A percentile compares a stretch with the other conserved stretches of the same genome.
These are phyloP conservation scores for Alternaria sp. DNA, from an alignment of 2,329 filamentous ascomycete genomes.

Conservation along the genomic window DNA sequence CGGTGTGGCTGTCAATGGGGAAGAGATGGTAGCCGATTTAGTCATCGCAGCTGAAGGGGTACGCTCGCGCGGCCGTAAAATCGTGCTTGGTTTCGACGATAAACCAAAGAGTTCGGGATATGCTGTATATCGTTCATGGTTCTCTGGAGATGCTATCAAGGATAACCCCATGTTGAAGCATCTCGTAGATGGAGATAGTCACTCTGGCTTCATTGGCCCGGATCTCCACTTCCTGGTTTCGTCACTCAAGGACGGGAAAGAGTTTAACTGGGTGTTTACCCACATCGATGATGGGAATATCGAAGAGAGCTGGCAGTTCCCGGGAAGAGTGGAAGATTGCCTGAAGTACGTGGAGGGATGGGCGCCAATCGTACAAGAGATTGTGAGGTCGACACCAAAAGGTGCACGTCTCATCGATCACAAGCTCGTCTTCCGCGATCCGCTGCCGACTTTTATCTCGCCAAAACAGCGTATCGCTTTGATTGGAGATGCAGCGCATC, in stretches of 20 bases:
- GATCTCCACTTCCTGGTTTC: slow-evolving; percentile 51
- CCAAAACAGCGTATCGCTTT: slow-evolving; percentile 59
- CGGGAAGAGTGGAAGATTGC: slow-evolving; percentile 44
- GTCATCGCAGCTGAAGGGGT: slow-evolving; percentile 64
- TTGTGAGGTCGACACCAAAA: slow-evolving; percentile 47
- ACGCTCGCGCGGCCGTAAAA: slow-evolving; percentile 60
- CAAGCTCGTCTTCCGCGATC: slow-evolving; percentile 64
- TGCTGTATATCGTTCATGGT: slow-evolving; percentile 62
- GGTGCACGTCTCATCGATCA: slow-evolving; percentile 57
- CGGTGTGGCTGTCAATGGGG: slow-evolving; percentile 61
- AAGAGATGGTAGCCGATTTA: slow-evolving; percentile 57
- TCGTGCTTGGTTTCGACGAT: slow-evolving; percentile 63
- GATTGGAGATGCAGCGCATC: slow-evolving; percentile 64
- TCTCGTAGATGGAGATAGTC: slow-evolving; percentile 47
- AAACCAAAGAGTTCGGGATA: slow-evolving; percentile 63
- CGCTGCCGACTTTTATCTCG: slow-evolving; percentile 62
- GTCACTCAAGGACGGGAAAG: slow-evolving; percentile 46
- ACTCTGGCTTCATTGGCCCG: slow-evolving; percentile 46
- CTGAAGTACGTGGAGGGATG: slow-evolving; percentile 44
- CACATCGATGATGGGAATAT: slow-evolving; percentile 52
- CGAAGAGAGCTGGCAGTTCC: slow-evolving; percentile 48
- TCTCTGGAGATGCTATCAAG: slow-evolving; percentile 38
- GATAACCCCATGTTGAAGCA: slow-evolving; percentile 40
- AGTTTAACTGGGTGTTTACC: slow-evolving; percentile 51
- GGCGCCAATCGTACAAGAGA: slow-evolving; percentile 43